These are phyloP conservation scores for Phytophthora sp. DNA, from an alignment of 352 stramenopile species.

Conservation along the genomic window DNA sequence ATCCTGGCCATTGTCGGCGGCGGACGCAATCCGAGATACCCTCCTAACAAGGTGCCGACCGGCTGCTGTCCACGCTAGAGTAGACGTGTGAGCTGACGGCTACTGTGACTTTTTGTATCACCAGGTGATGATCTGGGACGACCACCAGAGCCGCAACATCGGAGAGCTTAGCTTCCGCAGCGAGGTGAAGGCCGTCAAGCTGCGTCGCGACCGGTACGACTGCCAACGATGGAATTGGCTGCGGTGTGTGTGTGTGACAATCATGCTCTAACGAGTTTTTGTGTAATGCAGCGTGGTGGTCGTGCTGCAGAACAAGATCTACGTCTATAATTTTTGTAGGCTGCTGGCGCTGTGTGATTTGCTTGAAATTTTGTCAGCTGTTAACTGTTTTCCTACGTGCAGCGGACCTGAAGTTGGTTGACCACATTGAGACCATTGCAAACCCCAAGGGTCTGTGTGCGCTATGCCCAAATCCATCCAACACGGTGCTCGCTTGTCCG, in stretches of 20 bases:
- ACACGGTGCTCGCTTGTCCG: constrained; percentile 97
- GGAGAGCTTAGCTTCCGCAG: constrained; percentile 98
- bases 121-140: constrained; percentile 99
- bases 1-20: constrained; percentile 95
- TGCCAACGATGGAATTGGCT: background rate
- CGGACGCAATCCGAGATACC: constrained; percentile 92
- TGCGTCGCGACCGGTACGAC: constrained; percentile 92
- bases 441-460: constrained; percentile 97
- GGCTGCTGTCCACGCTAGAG: background rate
- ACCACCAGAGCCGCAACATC: constrained; percentile 98
- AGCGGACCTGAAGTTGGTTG: constrained; percentile 96
- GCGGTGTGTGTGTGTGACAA: background rate
- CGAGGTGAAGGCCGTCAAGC: constrained; percentile 95
- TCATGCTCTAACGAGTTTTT: constrained; percentile 6
- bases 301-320: constrained; percentile 96
- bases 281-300: constrained; percentile 91
- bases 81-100: background rate
- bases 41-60: constrained; percentile 93
- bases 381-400: constrained; percentile 11
- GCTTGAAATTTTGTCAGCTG: background rate
- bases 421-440: constrained; percentile 98
- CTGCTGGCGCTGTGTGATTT: background rate
- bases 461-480: constrained; percentile 92
- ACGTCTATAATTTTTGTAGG: constrained; percentile 97
- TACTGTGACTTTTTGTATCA: constrained; percentile 3